These are phyloP conservation scores for Kickxella alabastrina DNA, from an alignment of 192 early-diverging fungal genomes.

Conservation along the genomic window DNA sequence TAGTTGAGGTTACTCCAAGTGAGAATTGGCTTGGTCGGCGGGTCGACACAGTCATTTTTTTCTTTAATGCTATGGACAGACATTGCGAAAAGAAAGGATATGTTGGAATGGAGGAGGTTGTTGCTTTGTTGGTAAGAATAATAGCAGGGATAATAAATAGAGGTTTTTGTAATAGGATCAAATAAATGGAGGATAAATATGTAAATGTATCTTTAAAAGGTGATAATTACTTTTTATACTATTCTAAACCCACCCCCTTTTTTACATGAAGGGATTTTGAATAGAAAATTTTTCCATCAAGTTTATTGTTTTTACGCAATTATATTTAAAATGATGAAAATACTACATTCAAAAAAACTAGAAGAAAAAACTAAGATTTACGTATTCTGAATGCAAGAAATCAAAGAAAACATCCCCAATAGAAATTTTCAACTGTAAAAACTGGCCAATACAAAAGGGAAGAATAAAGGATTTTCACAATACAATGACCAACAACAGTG, in stretches of 20 bases:
- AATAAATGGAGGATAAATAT: not conserved
- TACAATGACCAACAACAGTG: not conserved
- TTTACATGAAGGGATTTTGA: no score
- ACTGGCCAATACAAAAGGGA: no score
- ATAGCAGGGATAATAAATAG: not conserved
- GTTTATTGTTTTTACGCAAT: not conserved
- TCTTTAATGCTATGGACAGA: not conserved
- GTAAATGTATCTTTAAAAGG: no score
- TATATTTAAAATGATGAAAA: no score
- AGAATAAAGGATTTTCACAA: no score
- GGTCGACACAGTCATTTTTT: not conserved
- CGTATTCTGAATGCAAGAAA: not conserved
- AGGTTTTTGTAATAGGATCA: not conserved
- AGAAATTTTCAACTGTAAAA: not conserved
- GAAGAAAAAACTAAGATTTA: not conserved
- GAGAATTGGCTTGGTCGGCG: slow-evolving; percentile 7
- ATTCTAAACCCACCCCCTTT: no score
- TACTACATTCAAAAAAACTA: not conserved
- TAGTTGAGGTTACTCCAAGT: slow-evolving; percentile 11
- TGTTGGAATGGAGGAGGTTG: no score
- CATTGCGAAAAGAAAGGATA: no score
- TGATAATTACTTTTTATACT: no score
- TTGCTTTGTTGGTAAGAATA: not conserved
- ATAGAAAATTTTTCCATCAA: no score
- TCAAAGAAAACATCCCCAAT: not conserved